These are phyloP conservation scores for Hemisphaericaspora xylanilytica DNA, from an alignment of 1,139 yeast species.

Conservation along the genomic window DNA sequence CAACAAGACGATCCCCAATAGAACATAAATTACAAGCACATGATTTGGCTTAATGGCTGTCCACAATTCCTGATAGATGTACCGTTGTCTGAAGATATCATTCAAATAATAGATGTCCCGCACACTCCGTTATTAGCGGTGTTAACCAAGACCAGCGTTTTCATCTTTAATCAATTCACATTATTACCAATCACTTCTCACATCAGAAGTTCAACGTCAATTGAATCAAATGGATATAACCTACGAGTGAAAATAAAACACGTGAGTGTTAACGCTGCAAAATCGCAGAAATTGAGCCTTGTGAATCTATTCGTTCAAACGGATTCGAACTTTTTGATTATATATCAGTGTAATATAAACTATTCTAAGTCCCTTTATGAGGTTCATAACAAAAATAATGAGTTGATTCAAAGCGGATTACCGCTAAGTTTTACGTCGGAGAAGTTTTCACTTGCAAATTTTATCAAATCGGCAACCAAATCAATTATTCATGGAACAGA, in stretches of 20 bases:
- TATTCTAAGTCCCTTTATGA: conserved; percentile 34
- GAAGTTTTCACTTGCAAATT: conserved; percentile 27
- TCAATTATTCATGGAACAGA: conserved; percentile 29
- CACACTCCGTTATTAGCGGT: conserved; percentile 37
- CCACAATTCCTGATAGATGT: conserved; percentile 34
- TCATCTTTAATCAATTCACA: conserved; percentile 29
- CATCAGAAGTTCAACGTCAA: conserved; percentile 28
- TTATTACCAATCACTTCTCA: conserved; percentile 37
- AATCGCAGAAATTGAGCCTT: conserved; percentile 25
- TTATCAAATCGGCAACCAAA: conserved; percentile 38
- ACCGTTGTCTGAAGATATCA: conserved; percentile 19
- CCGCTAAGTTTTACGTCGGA: conserved; percentile 31
- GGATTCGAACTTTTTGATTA: conserved; percentile 28
- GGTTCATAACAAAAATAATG: conserved; percentile 25
- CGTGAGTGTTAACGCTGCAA: conserved; percentile 26
- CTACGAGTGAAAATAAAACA: conserved; percentile 26
- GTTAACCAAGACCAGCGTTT: conserved; percentile 28
- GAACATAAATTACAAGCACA: conserved; percentile 8
- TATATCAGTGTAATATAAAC: conserved; percentile 34
- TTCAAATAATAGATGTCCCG: conserved; percentile 28
- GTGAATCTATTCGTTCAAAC: conserved; percentile 39
- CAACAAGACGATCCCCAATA: no score
- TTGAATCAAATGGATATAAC: conserved; percentile 35
- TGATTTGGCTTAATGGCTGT: conserved; percentile 41
- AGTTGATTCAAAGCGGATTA: conserved; percentile 32